Percentiles rank a stretch among this genome's conserved stretches.
These are phyloP conservation scores for Drosera spatulata DNA, from an alignment of 179 eudicot species.

Conservation along the genomic window DNA sequence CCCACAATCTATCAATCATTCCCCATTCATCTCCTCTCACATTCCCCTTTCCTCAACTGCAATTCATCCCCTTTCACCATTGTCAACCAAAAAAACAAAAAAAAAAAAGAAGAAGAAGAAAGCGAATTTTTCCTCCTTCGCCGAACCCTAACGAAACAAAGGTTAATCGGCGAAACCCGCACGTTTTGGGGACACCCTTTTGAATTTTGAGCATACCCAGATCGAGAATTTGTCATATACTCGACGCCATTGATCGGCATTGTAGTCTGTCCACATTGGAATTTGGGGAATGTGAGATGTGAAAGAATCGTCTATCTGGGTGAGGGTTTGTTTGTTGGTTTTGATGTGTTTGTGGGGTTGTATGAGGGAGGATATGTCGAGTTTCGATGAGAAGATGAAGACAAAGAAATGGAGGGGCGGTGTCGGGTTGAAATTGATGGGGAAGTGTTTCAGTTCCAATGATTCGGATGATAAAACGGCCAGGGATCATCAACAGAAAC, in stretches of 20 bases:
- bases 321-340: background rate
- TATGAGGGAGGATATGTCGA: constrained; percentile 4
- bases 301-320: background rate
- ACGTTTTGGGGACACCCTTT: constrained; percentile 7
- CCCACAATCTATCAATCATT: background rate
- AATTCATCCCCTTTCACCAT: constrained; percentile 4
- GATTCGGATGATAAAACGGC: constrained; percentile 12
- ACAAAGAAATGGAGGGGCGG: constrained; percentile 12
- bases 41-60: background rate
- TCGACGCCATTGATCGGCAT: constrained; percentile 5
- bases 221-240: constrained; percentile 5
- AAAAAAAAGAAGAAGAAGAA: background rate
- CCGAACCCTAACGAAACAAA: background rate
- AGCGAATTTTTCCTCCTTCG: constrained; percentile 3
- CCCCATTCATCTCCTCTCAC: background rate
- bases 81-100: background rate
- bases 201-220: constrained; percentile 9
- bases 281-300: background rate
- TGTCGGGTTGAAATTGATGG: constrained; percentile 40
- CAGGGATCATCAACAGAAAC: constrained; percentile 9
- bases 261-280: background rate
- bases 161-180: constrained; percentile 2
- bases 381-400: constrained; percentile 19
- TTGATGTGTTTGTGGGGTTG: background rate
- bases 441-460: constrained; percentile 44